Evolutionary conservation across 148 eudicot species (phyloP).

Genomic region (Silene latifolia): DNA sequence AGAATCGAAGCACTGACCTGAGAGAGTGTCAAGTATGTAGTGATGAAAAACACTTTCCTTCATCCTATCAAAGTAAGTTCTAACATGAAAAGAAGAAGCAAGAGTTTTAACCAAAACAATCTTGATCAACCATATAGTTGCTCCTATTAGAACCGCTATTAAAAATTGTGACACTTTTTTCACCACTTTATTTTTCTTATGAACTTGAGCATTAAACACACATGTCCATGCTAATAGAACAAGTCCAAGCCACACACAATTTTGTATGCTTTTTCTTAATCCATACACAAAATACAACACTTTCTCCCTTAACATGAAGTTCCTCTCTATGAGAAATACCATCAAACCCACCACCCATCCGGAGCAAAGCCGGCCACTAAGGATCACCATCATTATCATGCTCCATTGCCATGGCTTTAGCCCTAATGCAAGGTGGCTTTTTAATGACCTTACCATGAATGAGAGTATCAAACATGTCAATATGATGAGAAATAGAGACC

Average conservation of each 20-base stretch:
- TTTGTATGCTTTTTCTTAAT: constrained; percentile 48
- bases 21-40: constrained; percentile 66
- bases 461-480: constrained; percentile 38
- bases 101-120: constrained; percentile 58
- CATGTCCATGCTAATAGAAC: constrained; percentile 56
- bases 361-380: constrained; percentile 60
- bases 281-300: constrained; percentile 71
- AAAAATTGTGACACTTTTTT: constrained; percentile 41
- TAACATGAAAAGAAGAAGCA: constrained; percentile 75
- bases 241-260: constrained; percentile 60
- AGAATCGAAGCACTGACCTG: constrained; percentile 24
- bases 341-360: constrained; percentile 47
- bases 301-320: constrained; percentile 61
- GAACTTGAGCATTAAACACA: constrained; percentile 43
- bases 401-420: constrained; percentile 62
- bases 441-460: constrained; percentile 25
- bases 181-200: constrained; percentile 33
- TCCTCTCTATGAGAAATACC: constrained; percentile 53
- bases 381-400: constrained; percentile 51
- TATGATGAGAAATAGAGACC: constrained; percentile 40
- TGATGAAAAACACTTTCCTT: constrained; percentile 73
- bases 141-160: constrained; percentile 51
- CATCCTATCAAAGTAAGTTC: constrained; percentile 82
- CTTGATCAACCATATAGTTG: constrained; percentile 67
- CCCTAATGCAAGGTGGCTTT: constrained; percentile 28